Evolutionary conservation across 768 basidiomycete species (phyloP).

Genomic region (Termitomyces sp.): DNA sequence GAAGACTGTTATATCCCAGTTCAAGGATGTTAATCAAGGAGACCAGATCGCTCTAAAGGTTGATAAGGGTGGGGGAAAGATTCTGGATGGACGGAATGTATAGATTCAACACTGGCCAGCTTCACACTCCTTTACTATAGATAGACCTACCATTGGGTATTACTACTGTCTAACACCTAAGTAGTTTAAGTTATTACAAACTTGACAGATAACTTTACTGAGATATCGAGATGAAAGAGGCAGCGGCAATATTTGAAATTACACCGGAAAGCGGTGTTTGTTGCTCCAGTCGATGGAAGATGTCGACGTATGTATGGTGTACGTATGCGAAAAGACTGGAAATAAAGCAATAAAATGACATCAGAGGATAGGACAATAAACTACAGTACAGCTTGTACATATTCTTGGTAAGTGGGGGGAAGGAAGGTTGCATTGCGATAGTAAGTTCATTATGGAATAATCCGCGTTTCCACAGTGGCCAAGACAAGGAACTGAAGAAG

Average conservation of each 20-base stretch:
- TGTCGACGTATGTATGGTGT: constrained; percentile 9
- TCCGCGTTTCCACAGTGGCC: not conserved
- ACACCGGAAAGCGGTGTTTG: constrained; percentile 1
- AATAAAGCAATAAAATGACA: constrained; percentile 13
- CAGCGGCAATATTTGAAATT: not conserved
- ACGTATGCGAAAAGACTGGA: constrained; percentile 1
- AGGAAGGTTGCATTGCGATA: constrained; percentile 1
- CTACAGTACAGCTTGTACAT: constrained; percentile 25
- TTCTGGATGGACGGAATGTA: constrained; percentile 11
- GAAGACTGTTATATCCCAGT: constrained; percentile 28
- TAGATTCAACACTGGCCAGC: not conserved
- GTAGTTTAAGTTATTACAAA: too few relatives aligned
- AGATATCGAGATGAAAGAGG: too few relatives aligned
- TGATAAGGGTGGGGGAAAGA: constrained; percentile 47
- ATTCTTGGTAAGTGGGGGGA: constrained; percentile 7
- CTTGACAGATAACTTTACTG: not conserved
- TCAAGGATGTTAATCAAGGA: constrained; percentile 46
- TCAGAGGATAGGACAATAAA: constrained; percentile 11
- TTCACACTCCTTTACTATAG: not conserved
- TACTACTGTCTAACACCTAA: too few relatives aligned
- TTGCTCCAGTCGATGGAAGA: constrained; percentile 11
- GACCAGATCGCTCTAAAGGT: constrained; percentile 50
- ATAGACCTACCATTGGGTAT: too few relatives aligned
- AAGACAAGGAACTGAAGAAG: not conserved
- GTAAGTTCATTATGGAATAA: not conserved